phyloP scores from a whole-genome alignment of 495 filamentous ascomycete genomes.

The Penicillium samsonianum region DNA sequence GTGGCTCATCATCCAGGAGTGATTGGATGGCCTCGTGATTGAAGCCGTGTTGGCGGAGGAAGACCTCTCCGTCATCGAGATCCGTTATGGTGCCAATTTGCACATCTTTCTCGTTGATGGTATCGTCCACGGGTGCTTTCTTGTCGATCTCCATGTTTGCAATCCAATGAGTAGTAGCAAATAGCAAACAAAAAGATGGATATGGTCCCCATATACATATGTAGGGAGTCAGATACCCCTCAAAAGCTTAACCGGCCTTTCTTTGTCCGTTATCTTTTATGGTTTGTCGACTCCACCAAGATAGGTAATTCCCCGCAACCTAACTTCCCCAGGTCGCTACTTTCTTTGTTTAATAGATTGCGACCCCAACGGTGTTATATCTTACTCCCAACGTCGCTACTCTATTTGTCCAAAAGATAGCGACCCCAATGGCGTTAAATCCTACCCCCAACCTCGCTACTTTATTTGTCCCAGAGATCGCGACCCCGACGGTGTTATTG shows the following conservation, averaged over 20 bases:
- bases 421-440: too few species aligned
- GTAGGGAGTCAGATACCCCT: background rate
- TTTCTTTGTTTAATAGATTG: too few species aligned
- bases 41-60: conserved; percentile 35
- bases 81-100: conserved; percentile 31
- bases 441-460: too few species aligned
- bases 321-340: too few species aligned
- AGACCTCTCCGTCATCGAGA: conserved; percentile 38
- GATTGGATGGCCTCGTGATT: conserved; percentile 23
- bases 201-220: background rate
- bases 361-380: too few species aligned
- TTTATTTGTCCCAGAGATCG: too few species aligned
- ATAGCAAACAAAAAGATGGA: background rate
- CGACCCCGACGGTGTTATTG: too few species aligned
- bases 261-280: conserved; percentile 6
- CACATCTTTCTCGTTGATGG: conserved; percentile 27
- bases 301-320: too few species aligned
- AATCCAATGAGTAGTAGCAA: background rate
- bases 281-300: conserved; percentile 13
- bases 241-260: background rate
- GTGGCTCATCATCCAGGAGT: conserved; percentile 24
- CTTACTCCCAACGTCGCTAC: too few species aligned
- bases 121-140: conserved; percentile 9
- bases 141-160: conserved; percentile 10
- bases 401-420: too few species aligned